A percentile compares a stretch with the other conserved stretches of the same genome.
Evolutionary conservation across 148 eudicot species (phyloP).

Genomic region (Silene uniflora): DNA sequence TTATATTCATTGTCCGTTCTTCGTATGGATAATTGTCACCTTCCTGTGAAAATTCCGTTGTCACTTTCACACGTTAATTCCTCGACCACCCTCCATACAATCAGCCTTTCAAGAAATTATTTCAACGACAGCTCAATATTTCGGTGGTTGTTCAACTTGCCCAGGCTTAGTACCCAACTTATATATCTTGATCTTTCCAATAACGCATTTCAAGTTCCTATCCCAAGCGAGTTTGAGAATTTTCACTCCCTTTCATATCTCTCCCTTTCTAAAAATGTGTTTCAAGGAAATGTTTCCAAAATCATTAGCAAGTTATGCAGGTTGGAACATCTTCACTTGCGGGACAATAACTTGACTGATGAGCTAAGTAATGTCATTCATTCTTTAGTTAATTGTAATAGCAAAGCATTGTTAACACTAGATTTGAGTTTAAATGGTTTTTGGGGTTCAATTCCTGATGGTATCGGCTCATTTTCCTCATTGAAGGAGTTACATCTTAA

Average conservation of each 20-base stretch:
- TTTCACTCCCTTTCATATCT: too few species aligned
- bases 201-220: slow-evolving; percentile 11
- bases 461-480: slow-evolving; percentile 17
- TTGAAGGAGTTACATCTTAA: slow-evolving; percentile 13
- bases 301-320: too few species aligned
- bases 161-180: slow-evolving; percentile 7
- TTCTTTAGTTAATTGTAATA: too few species aligned
- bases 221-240: slow-evolving; percentile 6
- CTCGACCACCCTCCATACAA: slow-evolving; percentile 19
- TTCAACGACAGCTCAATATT: not conserved
- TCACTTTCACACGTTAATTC: slow-evolving; percentile 25
- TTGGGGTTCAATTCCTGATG: slow-evolving; percentile 26
- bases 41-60: not conserved
- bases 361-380: too few species aligned
- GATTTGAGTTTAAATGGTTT: slow-evolving; percentile 24
- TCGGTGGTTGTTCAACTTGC: too few species aligned
- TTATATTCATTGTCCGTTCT: slow-evolving; percentile 15
- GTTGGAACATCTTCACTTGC: not conserved
- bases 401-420: not conserved
- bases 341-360: too few species aligned
- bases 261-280: too few species aligned
- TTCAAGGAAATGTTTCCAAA: too few species aligned
- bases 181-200: slow-evolving; percentile 21
- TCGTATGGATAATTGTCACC: not conserved
- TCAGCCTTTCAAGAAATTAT: slow-evolving; percentile 22